A percentile compares a stretch with the other conserved stretches of the same genome.
Conservation (phyloP, 495 filamentous ascomycete species). For the Talaromyces ruber region DNA sequence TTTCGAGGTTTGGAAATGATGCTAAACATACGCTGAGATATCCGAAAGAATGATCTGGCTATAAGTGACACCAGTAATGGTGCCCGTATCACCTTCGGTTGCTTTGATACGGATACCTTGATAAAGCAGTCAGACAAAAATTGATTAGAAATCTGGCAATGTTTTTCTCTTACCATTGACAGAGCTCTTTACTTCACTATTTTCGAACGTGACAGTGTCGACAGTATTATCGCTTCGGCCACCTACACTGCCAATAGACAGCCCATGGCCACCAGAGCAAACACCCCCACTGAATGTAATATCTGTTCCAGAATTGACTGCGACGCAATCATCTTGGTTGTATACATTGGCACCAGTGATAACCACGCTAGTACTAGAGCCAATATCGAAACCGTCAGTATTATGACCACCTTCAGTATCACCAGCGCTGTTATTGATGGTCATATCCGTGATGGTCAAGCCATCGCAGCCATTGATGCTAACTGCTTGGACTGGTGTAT, state of each 20-base stretch:
- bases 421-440: constrained; percentile 6
- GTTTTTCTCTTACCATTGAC: constrained; percentile 5
- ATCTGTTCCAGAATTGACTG: constrained; percentile 32
- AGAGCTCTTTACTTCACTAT: constrained; percentile 12
- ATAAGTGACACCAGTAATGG: constrained; percentile 16
- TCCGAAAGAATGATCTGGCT: constrained; percentile 13
- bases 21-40: constrained; percentile 13
- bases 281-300: constrained; percentile 26
- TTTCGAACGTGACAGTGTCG: constrained; percentile 12
- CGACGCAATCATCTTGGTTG: constrained; percentile 41
- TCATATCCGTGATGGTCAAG: constrained; percentile 5
- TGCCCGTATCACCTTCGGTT: constrained; percentile 14
- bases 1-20: background rate
- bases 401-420: constrained; percentile 14
- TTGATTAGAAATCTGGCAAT: background rate
- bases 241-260: constrained; percentile 37
- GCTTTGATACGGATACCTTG: constrained; percentile 23
- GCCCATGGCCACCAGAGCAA: constrained; percentile 34
- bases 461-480: constrained; percentile 11
- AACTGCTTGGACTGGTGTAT: constrained; percentile 9
- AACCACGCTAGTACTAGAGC: constrained; percentile 28
- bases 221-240: constrained; percentile 35
- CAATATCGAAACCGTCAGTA: constrained; percentile 39
- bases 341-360: constrained; percentile 24
- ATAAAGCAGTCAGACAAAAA: background rate